A percentile compares a stretch with the other conserved stretches of the same genome.
phyloP scores from a whole-genome alignment of 2,329 filamentous ascomycete genomes.

The Cladobotryum mycophilum region DNA sequence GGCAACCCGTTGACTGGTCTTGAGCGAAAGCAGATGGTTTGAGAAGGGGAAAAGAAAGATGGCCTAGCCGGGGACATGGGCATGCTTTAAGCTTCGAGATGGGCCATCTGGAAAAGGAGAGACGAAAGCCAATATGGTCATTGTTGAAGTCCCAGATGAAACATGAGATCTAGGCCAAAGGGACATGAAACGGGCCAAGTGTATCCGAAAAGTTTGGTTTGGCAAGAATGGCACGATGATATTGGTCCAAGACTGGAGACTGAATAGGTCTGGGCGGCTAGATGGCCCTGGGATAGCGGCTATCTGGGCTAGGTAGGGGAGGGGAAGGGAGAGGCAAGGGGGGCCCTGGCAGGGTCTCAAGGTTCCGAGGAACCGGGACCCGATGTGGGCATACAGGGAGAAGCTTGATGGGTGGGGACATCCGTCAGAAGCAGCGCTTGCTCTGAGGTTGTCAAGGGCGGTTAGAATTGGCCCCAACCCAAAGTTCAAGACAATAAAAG shows the following conservation, averaged over 20 bases:
- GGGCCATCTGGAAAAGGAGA: constrained; percentile 16
- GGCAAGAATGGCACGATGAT: constrained; percentile 36
- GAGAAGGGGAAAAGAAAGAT: constrained; percentile 18
- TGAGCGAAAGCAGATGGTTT: constrained; percentile 15
- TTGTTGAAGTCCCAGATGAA: constrained; percentile 26
- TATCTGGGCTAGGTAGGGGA: constrained; percentile 3
- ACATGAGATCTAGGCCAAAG: constrained; percentile 19
- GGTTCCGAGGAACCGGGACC: neutral
- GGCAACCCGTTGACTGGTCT: constrained; percentile 16
- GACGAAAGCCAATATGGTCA: constrained; percentile 23
- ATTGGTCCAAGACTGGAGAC: constrained; percentile 45
- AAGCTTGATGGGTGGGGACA: neutral
- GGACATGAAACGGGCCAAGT: constrained; percentile 46
- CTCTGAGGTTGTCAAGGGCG: neutral
- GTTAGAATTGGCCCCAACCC: neutral
- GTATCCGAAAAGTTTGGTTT: constrained; percentile 43
- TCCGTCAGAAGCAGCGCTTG: neutral
- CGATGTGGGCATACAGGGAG: neutral
- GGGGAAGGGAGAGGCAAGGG: no score
- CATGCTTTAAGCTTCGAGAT: constrained; percentile 26
- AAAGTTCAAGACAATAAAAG: no score
- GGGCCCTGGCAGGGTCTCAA: constrained; percentile 4
- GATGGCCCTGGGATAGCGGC: constrained; percentile 6
- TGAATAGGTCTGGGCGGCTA: constrained; percentile 16
- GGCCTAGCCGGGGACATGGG: constrained; percentile 22